Conservation (phyloP, 805 yeast species). For the Pichia nanzhaoensis region DNA sequence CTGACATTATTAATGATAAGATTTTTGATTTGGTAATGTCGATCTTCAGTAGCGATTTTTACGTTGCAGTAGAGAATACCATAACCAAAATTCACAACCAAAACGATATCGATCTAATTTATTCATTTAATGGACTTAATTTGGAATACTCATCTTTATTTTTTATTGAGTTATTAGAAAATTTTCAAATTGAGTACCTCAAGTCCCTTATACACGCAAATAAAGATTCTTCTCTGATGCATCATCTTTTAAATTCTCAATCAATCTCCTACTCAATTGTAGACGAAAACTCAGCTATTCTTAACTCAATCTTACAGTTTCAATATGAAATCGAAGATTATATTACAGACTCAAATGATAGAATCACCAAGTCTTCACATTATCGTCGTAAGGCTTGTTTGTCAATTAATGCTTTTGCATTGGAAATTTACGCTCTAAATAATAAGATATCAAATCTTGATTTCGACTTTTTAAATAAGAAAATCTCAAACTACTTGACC, state of each 20-base stretch:
- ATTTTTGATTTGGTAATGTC: conserved; percentile 17
- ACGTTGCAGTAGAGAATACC: conserved; percentile 17
- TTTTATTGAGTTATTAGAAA: conserved; percentile 23
- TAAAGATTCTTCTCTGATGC: conserved; percentile 11
- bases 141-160: conserved; percentile 27
- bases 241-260: conserved; percentile 15
- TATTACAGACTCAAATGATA: conserved; percentile 22
- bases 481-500: conserved; percentile 44
- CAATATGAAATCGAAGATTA: conserved; percentile 19
- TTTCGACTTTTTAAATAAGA: conserved; percentile 35
- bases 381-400: conserved; percentile 24
- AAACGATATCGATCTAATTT: conserved; percentile 21
- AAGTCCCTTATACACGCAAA: conserved; percentile 16
- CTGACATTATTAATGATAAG: conserved; percentile 17
- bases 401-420: conserved; percentile 27
- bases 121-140: conserved; percentile 28
- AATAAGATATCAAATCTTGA: conserved; percentile 40
- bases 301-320: conserved; percentile 15
- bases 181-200: conserved; percentile 21
- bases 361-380: conserved; percentile 20
- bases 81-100: conserved; percentile 14
- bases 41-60: conserved; percentile 27
- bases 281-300: conserved; percentile 10
- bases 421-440: conserved; percentile 59
- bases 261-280: conserved; percentile 9